These are phyloP conservation scores for Boletus reticuloceps DNA, from an alignment of 768 basidiomycete species.

Conservation along the genomic window DNA sequence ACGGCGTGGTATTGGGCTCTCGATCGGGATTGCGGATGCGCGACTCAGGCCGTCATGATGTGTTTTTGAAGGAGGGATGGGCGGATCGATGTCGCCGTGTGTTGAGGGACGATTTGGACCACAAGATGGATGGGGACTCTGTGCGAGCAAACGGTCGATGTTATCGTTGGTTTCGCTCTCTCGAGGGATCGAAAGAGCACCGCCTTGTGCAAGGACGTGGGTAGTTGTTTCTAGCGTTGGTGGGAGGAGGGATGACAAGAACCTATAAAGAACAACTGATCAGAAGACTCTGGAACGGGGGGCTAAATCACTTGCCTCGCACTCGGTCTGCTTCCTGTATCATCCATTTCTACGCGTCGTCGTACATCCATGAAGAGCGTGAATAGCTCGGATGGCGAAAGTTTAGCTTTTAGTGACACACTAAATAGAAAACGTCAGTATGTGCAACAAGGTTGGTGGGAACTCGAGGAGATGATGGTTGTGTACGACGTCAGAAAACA, in stretches of 20 bases:
- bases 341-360: constrained; percentile 70
- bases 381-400: constrained; percentile 68
- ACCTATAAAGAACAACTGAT: constrained; percentile 29
- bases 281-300: background rate
- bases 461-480: background rate
- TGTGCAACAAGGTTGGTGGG: background rate
- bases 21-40: constrained; percentile 15
- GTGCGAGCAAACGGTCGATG: background rate
- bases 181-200: constrained; percentile 28
- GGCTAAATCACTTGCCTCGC: constrained; percentile 11
- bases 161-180: background rate
- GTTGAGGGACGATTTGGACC: background rate
- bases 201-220: constrained; percentile 67
- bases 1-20: constrained; percentile 9
- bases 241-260: constrained; percentile 72
- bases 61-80: background rate
- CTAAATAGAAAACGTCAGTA: constrained; percentile 38
- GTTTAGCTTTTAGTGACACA: constrained; percentile 77
- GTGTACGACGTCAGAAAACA: background rate
- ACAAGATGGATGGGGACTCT: background rate
- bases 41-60: constrained; percentile 7
- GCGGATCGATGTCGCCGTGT: background rate
- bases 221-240: constrained; percentile 68
- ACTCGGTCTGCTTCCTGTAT: constrained; percentile 32
- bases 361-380: constrained; percentile 71